phyloP scores from a whole-genome alignment of 148 eudicot species.

The Vaccinium vitisidaea region DNA sequence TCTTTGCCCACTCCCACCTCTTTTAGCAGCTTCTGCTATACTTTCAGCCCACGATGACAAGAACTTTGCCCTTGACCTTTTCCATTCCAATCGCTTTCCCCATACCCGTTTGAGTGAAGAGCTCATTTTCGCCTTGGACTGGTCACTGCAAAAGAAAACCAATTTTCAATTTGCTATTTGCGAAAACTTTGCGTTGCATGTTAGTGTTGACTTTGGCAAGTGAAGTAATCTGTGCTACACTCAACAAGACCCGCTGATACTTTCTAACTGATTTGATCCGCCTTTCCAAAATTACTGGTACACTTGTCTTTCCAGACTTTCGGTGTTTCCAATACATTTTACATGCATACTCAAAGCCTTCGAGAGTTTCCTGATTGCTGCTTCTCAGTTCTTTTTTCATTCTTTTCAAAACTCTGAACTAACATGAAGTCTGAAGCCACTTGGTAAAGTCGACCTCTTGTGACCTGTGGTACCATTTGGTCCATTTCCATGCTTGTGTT shows the following conservation, averaged over 20 bases:
- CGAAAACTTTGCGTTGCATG: neutral
- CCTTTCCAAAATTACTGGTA: neutral
- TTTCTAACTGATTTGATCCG: neutral
- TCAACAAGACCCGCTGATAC: neutral
- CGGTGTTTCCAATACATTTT: too few relatives aligned
- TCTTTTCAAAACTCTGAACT: neutral
- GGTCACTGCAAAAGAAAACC: constrained; percentile 51
- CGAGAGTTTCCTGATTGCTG: constrained; percentile 1
- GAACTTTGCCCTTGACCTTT: constrained; percentile 58
- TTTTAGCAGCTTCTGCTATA: constrained; percentile 76
- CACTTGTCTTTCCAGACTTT: neutral
- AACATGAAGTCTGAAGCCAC: constrained; percentile 4
- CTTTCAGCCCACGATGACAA: constrained; percentile 64
- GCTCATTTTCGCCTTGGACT: constrained; percentile 65
- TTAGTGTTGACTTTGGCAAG: neutral
- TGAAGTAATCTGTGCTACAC: neutral
- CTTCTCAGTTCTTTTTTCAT: neutral
- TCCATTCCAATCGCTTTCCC: constrained; percentile 63
- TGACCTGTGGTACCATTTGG: neutral
- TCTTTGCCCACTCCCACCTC: constrained; percentile 60
- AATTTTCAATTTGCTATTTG: neutral
- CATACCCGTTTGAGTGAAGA: constrained; percentile 61
- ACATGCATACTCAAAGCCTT: neutral
- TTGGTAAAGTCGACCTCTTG: neutral
- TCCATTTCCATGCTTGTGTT: neutral